phyloP scores from a whole-genome alignment of 768 basidiomycete genomes.

The Lyophyllum semitale region DNA sequence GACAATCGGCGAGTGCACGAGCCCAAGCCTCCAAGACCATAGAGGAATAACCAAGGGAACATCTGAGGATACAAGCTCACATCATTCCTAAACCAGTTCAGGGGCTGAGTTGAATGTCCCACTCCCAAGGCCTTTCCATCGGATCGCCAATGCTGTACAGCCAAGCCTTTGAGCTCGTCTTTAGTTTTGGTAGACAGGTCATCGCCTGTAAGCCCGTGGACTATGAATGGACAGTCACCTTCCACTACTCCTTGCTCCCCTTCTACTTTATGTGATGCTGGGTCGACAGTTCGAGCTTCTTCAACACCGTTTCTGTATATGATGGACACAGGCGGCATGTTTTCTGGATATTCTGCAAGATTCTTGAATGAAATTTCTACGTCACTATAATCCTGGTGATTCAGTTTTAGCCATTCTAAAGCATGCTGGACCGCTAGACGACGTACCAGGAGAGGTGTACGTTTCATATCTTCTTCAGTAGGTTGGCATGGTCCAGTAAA shows the following conservation, averaged over 20 bases:
- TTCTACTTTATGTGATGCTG: not conserved
- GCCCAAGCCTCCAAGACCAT: slow-evolving; percentile 34
- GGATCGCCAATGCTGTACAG: no score
- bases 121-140: no score
- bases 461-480: slow-evolving; percentile 24
- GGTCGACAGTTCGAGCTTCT: no score
- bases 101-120: no score
- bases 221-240: slow-evolving; percentile 37
- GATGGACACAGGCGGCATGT: slow-evolving; percentile 23
- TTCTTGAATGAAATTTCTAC: slow-evolving; percentile 26
- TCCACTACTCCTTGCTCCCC: slow-evolving; percentile 22
- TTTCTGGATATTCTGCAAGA: slow-evolving; percentile 22
- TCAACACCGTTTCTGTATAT: no score
- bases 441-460: slow-evolving; percentile 31
- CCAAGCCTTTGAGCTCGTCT: slow-evolving; percentile 19
- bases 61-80: no score
- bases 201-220: slow-evolving; percentile 35
- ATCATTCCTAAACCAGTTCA: no score
- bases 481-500: slow-evolving; percentile 29
- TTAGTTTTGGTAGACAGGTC: slow-evolving; percentile 13
- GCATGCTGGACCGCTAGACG: slow-evolving; percentile 22
- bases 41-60: slow-evolving; percentile 46
- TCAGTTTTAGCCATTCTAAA: slow-evolving; percentile 33
- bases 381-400: slow-evolving; percentile 34
- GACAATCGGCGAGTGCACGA: not conserved